Evolutionary conservation across 2,329 filamentous ascomycete genomes (phyloP).

Genomic region (Neofusicoccum parvum): DNA sequence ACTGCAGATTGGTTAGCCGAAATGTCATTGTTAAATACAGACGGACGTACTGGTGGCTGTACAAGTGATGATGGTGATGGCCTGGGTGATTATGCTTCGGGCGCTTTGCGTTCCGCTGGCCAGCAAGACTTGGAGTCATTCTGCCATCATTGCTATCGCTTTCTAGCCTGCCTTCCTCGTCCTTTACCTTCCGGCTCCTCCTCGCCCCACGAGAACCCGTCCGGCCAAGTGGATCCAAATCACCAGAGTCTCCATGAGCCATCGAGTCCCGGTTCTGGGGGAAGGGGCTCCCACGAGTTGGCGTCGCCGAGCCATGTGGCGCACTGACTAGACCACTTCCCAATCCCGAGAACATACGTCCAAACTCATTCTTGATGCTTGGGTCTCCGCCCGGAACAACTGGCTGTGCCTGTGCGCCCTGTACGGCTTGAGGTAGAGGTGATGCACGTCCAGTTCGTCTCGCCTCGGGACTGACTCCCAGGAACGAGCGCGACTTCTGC

Average conservation of each 20-base stretch:
- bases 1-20: conserved; percentile 48
- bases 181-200: conserved; percentile 66
- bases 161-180: conserved; percentile 69
- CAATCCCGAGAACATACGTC: conserved; percentile 93
- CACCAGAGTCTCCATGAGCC: conserved; percentile 29
- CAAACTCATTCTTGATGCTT: conserved; percentile 92
- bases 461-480: conserved; percentile 73
- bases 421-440: conserved; percentile 88
- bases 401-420: conserved; percentile 82
- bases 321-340: conserved; percentile 66
- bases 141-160: conserved; percentile 67
- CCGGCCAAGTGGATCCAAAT: conserved; percentile 34
- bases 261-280: conserved; percentile 33
- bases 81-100: conserved; percentile 52
- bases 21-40: not conserved
- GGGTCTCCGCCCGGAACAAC: conserved; percentile 79
- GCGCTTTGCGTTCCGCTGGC: conserved; percentile 69
- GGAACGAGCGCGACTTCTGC: conserved; percentile 65
- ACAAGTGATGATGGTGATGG: conserved; percentile 63
- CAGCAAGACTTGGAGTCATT: conserved; percentile 59
- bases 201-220: conserved; percentile 42
- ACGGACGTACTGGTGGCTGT: conserved; percentile 53
- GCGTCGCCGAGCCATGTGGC: conserved; percentile 57
- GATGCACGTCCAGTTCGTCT: conserved; percentile 83
- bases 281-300: conserved; percentile 55